phyloP scores from a whole-genome alignment of 2,329 filamentous ascomycete species.

The Neopestalotiopsis sp. region DNA sequence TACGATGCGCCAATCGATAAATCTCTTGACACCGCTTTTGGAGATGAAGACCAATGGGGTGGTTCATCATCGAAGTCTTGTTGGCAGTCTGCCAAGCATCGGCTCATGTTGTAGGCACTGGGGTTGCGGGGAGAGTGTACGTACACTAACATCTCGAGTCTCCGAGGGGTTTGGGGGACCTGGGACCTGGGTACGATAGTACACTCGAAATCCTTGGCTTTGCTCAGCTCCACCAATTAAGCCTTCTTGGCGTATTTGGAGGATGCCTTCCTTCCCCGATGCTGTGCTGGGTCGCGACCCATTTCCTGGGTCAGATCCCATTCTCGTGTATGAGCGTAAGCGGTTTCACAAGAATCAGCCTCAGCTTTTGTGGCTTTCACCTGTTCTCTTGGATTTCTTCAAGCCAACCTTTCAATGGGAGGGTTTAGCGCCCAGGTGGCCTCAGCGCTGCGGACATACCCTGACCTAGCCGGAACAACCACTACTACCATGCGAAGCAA shows the following conservation, averaged over 20 bases:
- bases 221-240: not conserved
- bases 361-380: too few species aligned
- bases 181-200: not conserved
- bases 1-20: not conserved
- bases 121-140: too few species aligned
- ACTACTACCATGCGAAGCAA: too few species aligned
- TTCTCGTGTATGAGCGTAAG: too few species aligned
- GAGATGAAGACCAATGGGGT: not conserved
- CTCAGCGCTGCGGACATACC: too few species aligned
- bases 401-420: too few species aligned
- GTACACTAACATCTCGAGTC: too few species aligned
- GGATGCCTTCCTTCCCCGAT: not conserved
- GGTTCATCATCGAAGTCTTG: not conserved
- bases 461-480: too few species aligned
- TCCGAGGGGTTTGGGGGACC: not conserved
- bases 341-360: too few species aligned
- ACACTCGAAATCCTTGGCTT: not conserved
- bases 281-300: not conserved
- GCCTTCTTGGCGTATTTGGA: not conserved
- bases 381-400: too few species aligned
- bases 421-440: too few species aligned
- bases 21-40: not conserved
- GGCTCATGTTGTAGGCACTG: not conserved
- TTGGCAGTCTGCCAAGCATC: not conserved
- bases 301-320: not conserved